Conservation (phyloP, 176 grass and related monocot species). For the Tuctoria greenei region DNA sequence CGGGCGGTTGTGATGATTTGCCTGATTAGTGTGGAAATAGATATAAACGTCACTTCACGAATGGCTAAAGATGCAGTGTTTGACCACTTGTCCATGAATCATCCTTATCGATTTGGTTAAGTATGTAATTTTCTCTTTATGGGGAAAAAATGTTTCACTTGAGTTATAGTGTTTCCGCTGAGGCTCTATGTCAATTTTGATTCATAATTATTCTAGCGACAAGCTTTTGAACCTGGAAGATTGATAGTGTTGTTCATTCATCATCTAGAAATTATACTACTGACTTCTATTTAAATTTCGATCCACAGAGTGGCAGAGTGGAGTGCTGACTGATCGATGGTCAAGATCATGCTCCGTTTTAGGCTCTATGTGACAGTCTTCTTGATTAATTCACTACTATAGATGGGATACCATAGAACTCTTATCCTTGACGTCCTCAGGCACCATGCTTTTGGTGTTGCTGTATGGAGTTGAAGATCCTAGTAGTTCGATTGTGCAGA, state of each 20-base stretch:
- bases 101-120: not conserved
- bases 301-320: not conserved
- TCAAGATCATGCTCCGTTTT: not conserved
- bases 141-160: not conserved
- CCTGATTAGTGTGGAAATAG: not conserved
- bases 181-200: not conserved
- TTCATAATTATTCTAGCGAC: not conserved
- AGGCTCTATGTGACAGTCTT: conserved; percentile 9
- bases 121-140: not conserved
- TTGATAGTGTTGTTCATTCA: not conserved
- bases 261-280: not conserved
- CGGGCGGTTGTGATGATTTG: not conserved
- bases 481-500: not conserved
- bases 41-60: not conserved
- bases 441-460: conserved; percentile 18
- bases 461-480: conserved; percentile 8
- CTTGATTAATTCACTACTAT: not conserved
- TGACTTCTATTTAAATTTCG: not conserved
- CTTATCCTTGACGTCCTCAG: not conserved
- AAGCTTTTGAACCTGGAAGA: not conserved
- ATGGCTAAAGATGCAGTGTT: conserved; percentile 14
- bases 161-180: not conserved
- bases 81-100: not conserved
- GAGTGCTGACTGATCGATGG: not conserved
- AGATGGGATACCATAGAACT: not conserved